Conservation (phyloP, 2,329 filamentous ascomycete species). For the Pseudonectria buxi region DNA sequence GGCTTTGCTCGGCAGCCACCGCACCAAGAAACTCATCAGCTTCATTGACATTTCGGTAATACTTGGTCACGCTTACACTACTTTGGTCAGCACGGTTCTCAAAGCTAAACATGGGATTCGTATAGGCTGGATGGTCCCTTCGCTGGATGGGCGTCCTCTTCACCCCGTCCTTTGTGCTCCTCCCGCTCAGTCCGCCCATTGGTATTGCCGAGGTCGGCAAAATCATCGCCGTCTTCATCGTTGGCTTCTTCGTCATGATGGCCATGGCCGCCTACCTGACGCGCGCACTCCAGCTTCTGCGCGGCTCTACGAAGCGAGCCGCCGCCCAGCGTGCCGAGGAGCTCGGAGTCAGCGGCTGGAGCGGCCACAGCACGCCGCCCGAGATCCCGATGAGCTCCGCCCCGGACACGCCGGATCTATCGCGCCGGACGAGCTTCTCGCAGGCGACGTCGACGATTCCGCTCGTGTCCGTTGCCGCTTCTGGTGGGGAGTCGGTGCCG, state of each 20-base stretch:
- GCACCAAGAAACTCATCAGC: constrained; percentile 40
- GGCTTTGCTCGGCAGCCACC: constrained; percentile 38
- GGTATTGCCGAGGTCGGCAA: constrained; percentile 48
- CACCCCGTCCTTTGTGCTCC: constrained; percentile 51
- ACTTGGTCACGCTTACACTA: background rate
- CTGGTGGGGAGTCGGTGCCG: constrained; percentile 11
- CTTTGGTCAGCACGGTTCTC: constrained; percentile 1
- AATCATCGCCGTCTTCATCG: constrained; percentile 51
- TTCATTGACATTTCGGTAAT: constrained; percentile 48
- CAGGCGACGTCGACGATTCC: constrained; percentile 18
- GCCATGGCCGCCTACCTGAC: constrained; percentile 47
- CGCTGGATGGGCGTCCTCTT: constrained; percentile 55
- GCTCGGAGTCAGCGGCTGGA: constrained; percentile 13
- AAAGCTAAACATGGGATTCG: background rate
- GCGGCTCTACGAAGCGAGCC: constrained; percentile 46
- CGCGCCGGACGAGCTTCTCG: constrained; percentile 18
- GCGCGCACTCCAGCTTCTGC: constrained; percentile 43
- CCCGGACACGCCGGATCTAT: constrained; percentile 17
- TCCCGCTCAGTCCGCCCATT: constrained; percentile 50
- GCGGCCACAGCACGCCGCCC: constrained; percentile 21
- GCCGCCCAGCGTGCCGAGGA: constrained; percentile 46
- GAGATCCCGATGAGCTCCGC: constrained; percentile 37
- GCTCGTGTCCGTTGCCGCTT: constrained; percentile 9
- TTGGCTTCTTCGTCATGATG: constrained; percentile 49
- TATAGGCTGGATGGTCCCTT: constrained; percentile 48